Percentiles rank a stretch among this genome's conserved stretches.
Conservation (phyloP, 441 rosid species). For the Brassica hybrid region DNA sequence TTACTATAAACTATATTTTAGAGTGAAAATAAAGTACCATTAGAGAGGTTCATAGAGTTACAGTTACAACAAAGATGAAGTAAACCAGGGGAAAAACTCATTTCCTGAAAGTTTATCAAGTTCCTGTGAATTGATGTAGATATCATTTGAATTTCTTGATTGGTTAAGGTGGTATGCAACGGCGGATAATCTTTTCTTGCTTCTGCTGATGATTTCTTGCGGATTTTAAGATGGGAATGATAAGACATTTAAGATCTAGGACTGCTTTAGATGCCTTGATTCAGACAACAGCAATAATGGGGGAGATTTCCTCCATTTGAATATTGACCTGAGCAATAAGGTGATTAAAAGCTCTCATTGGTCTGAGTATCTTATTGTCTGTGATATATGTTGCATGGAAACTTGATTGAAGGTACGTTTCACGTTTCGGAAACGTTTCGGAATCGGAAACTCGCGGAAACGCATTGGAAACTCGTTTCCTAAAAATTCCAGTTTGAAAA, state of each 20-base stretch:
- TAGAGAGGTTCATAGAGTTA: constrained; percentile 41
- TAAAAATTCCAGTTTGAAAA: no score
- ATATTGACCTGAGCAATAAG: constrained; percentile 55
- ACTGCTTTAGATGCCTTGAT: constrained; percentile 55
- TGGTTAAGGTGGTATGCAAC: constrained; percentile 67
- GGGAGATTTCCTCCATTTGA: constrained; percentile 53
- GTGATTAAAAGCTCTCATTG: no score
- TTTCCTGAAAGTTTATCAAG: neutral
- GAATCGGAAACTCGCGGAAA: no score
- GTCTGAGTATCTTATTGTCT: no score
- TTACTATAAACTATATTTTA: no score
- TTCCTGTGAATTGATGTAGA: neutral
- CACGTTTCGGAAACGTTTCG: no score
- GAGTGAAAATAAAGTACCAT: no score
- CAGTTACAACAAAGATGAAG: constrained; percentile 82
- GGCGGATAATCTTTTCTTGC: constrained; percentile 77
- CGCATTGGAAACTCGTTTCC: no score
- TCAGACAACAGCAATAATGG: constrained; percentile 39
- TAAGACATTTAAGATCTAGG: constrained; percentile 80
- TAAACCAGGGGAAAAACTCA: constrained; percentile 63
- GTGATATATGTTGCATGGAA: constrained; percentile 1
- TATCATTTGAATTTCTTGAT: neutral
- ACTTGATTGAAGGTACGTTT: no score
- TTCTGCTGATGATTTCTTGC: constrained; percentile 79
- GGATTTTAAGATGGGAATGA: constrained; percentile 94